Percentiles rank a stretch among this genome's conserved stretches.
Evolutionary conservation across 2,329 filamentous ascomycete species (phyloP).

Genomic region (Curvularia hawaiiensis): DNA sequence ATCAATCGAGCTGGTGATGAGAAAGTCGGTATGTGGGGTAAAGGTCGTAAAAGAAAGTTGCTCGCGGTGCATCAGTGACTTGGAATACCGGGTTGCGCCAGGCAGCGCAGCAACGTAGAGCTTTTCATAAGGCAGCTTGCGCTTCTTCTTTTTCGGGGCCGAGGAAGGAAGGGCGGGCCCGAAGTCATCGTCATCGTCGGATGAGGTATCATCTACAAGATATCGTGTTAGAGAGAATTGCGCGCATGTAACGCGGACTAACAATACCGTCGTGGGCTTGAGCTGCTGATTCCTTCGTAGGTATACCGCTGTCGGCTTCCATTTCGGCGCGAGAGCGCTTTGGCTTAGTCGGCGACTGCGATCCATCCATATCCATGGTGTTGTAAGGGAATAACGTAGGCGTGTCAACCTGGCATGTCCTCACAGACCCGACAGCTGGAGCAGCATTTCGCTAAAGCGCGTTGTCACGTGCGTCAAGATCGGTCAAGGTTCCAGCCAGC

Average conservation of each 20-base stretch:
- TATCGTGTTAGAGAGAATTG: conserved; percentile 7
- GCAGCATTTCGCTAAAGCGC: conserved; percentile 12
- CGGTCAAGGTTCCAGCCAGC: not conserved
- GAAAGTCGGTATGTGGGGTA: conserved; percentile 89
- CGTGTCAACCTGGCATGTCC: not conserved
- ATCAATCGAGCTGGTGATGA: conserved; percentile 91
- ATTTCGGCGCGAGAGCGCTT: conserved; percentile 36
- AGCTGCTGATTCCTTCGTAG: conserved; percentile 13
- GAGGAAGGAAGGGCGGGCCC: conserved; percentile 87
- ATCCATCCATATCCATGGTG: conserved; percentile 14
- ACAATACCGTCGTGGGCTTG: conserved; percentile 21
- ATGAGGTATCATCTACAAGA: conserved; percentile 52
- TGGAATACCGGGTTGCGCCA: conserved; percentile 79
- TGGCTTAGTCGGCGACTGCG: conserved; percentile 31
- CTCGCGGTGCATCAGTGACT: conserved; percentile 98
- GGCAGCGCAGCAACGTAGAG: conserved; percentile 92
- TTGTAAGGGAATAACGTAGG: conserved; percentile 2
- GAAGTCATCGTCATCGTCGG: conserved; percentile 80
- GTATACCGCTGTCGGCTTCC: conserved; percentile 24
- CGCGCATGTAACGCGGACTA: conserved; percentile 10
- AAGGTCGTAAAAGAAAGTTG: conserved; percentile 86
- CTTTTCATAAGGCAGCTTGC: conserved; percentile 91
- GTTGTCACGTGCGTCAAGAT: conserved; percentile 21
- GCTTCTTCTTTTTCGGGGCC: conserved; percentile 83
- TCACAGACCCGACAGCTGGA: not conserved